Conservation (phyloP, 2,329 filamentous ascomycete genomes). For the Chaetomium globosum region DNA sequence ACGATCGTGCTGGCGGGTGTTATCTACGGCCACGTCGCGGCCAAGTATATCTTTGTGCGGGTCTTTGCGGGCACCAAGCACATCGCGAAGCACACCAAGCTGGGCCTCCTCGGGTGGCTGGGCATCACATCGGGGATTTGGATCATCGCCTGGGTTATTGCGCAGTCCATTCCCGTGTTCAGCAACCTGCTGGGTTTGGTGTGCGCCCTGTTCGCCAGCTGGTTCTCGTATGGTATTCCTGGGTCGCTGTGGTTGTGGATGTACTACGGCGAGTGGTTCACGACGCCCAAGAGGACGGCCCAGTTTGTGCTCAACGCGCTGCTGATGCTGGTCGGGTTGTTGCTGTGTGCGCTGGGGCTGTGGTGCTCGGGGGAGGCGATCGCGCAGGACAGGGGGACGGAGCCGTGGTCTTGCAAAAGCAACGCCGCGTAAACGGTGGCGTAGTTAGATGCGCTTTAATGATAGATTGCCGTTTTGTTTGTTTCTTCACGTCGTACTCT, state of each 20-base stretch:
- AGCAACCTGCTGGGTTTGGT: slow-evolving; percentile 66
- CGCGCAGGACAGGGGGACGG: slow-evolving; percentile 21
- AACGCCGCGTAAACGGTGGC: slow-evolving; percentile 19
- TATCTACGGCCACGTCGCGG: slow-evolving; percentile 68
- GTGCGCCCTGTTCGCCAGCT: slow-evolving; percentile 64
- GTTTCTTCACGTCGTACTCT: too few species aligned
- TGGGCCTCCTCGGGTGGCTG: slow-evolving; percentile 61
- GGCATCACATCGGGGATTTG: slow-evolving; percentile 58
- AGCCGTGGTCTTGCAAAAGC: slow-evolving; percentile 24
- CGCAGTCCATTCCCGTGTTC: slow-evolving; percentile 70
- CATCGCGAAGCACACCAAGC: slow-evolving; percentile 53
- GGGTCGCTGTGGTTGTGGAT: slow-evolving; percentile 54
- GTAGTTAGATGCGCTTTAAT: not conserved
- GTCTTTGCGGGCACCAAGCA: slow-evolving; percentile 63
- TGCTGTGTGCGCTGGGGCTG: slow-evolving; percentile 25
- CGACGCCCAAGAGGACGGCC: slow-evolving; percentile 14
- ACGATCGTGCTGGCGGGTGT: slow-evolving; percentile 73
- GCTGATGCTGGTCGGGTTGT: slow-evolving; percentile 19
- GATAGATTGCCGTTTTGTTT: too few species aligned
- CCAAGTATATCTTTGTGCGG: slow-evolving; percentile 67
- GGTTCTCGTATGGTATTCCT: slow-evolving; percentile 63
- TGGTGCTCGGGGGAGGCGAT: slow-evolving; percentile 30
- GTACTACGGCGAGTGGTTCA: slow-evolving; percentile 46
- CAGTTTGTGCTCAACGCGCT: slow-evolving; percentile 21
- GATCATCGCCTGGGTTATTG: slow-evolving; percentile 67